These are phyloP conservation scores for Tolypocladium tropicale DNA, from an alignment of 2,329 filamentous ascomycete genomes.

Conservation along the genomic window DNA sequence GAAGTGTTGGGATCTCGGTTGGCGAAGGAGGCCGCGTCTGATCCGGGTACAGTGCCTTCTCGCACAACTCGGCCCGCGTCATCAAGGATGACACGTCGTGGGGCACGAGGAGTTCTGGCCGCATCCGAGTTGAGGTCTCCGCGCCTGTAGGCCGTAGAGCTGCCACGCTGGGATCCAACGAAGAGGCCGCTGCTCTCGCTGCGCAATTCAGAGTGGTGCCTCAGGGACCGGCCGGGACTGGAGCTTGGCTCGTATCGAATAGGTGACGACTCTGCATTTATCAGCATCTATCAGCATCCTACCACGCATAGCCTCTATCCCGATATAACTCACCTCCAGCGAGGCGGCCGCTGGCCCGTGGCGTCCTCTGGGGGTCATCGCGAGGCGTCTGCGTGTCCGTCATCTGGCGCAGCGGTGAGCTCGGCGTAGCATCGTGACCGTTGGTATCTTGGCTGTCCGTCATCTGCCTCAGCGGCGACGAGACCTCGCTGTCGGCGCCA, in stretches of 20 bases:
- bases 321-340: constrained; percentile 50
- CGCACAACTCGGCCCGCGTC: constrained; percentile 47
- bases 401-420: constrained; percentile 50
- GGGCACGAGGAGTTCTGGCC: constrained; percentile 41
- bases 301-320: not conserved
- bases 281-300: constrained; percentile 8
- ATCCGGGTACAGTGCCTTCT: constrained; percentile 39
- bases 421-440: constrained; percentile 30
- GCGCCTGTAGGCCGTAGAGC: constrained; percentile 47
- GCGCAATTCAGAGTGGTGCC: constrained; percentile 59
- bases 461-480: constrained; percentile 47
- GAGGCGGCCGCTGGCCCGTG: constrained; percentile 50
- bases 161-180: constrained; percentile 52
- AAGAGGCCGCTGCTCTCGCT: constrained; percentile 86
- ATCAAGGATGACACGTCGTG: constrained; percentile 48
- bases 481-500: constrained; percentile 27
- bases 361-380: constrained; percentile 53
- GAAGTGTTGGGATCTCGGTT: constrained; percentile 74
- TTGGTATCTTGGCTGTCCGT: constrained; percentile 44
- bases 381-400: constrained; percentile 43
- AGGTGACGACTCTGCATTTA: constrained; percentile 69
- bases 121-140: constrained; percentile 83
- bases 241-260: constrained; percentile 87
- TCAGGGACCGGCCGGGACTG: constrained; percentile 59
- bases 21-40: constrained; percentile 50